Evolutionary conservation across 2,329 filamentous ascomycete genomes (phyloP).

Genomic region (Apiospora hydei): DNA sequence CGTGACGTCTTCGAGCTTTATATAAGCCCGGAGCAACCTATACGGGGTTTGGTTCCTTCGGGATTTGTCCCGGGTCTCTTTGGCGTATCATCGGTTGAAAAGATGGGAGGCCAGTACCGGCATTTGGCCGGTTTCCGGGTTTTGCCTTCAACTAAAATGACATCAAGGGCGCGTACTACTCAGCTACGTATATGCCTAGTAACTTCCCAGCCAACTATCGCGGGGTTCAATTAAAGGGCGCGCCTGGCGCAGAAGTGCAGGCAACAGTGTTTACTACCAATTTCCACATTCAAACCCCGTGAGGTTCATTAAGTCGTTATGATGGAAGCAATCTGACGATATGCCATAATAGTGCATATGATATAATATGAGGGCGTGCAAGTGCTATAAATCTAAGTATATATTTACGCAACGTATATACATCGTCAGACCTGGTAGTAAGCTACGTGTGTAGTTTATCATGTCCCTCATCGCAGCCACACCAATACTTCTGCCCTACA

Average conservation of each 20-base stretch:
- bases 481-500: neutral
- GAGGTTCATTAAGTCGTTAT: too few relatives aligned
- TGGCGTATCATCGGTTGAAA: neutral
- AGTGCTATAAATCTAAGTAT: neutral
- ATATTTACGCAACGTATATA: neutral
- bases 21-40: neutral
- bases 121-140: neutral
- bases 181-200: neutral
- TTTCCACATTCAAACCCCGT: neutral
- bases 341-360: neutral
- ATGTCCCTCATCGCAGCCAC: neutral
- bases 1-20: neutral
- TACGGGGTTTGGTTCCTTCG: neutral
- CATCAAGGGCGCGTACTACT: neutral
- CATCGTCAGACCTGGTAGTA: slow-evolving; percentile 1
- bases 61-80: neutral
- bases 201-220: neutral
- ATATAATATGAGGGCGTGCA: neutral
- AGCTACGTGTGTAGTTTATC: neutral
- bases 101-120: neutral
- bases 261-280: neutral
- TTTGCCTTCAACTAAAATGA: neutral
- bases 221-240: neutral
- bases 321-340: neutral
- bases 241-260: neutral